Percentiles rank a stretch among this genome's conserved stretches.
Evolutionary conservation across 2,329 filamentous ascomycete genomes (phyloP).

Genomic region (Curvularia lunata): DNA sequence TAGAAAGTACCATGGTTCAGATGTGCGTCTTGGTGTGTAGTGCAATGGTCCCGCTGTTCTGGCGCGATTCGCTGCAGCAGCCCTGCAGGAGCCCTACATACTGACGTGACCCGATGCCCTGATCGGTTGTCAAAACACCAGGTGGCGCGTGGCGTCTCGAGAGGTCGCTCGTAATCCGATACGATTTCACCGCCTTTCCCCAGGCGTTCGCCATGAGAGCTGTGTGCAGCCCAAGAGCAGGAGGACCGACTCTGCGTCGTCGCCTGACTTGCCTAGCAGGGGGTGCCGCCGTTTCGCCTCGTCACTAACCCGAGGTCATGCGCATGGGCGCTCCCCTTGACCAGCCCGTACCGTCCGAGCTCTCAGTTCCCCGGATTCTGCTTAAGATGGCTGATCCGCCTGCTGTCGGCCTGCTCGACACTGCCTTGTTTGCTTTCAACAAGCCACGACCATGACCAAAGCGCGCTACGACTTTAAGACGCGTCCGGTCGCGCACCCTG

Average conservation of each 20-base stretch:
- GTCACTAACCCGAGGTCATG: slow-evolving; percentile 35
- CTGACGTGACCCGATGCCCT: not conserved
- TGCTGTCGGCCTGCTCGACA: slow-evolving; percentile 19
- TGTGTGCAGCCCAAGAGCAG: slow-evolving; percentile 14
- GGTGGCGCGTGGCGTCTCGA: slow-evolving; percentile 26
- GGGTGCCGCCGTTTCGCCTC: slow-evolving; percentile 4
- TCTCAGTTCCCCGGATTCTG: slow-evolving; percentile 27
- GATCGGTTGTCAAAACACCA: slow-evolving; percentile 13
- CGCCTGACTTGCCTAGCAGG: slow-evolving; percentile 29
- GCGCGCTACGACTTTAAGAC: slow-evolving; percentile 54
- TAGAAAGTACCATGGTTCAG: not conserved
- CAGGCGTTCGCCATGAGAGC: slow-evolving; percentile 16
- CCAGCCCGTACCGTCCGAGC: slow-evolving; percentile 25
- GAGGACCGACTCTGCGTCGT: slow-evolving; percentile 22
- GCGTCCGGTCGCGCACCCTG: slow-evolving; percentile 53
- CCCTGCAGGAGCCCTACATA: slow-evolving; percentile 6
- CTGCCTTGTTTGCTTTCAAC: slow-evolving; percentile 9
- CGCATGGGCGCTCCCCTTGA: slow-evolving; percentile 20
- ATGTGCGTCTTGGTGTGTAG: slow-evolving; percentile 3
- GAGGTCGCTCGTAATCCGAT: slow-evolving; percentile 20
- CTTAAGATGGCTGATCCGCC: slow-evolving; percentile 31
- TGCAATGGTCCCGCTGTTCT: not conserved
- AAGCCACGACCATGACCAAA: slow-evolving; percentile 39
- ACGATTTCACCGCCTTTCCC: slow-evolving; percentile 16
- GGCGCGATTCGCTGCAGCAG: slow-evolving; percentile 2